Base-by-base conservation (phyloP, 116 monocot genomes). In the Papilionanthe hybrid region DNA sequence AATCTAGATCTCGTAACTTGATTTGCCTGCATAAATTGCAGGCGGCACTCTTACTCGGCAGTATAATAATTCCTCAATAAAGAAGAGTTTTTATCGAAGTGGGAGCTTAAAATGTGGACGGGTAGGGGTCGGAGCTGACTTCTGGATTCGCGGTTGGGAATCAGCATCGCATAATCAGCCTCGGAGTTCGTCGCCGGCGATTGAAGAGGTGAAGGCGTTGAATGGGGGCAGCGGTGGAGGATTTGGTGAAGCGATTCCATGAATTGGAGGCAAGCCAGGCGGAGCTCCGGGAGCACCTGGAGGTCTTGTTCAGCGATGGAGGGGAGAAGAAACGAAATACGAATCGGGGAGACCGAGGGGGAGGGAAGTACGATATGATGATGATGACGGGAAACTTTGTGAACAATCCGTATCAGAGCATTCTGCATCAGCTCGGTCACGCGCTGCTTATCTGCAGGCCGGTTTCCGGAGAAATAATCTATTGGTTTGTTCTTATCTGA, bases 381-480 rank as follows among this genome's bases (percentile, higher is more conserved):
- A 15, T n/a, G 15, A 63, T 81, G 67, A 58, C 76, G 0, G 86
- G 88, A 6, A 75, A 17, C 76, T 86, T 83, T 78, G 50, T 66
- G 19, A 57, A 58, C 20, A 68, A 67, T 11, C 83, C 83, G 22
- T 83, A 81, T 55, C 75, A 32, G 27, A 75, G 44, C 71, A 69
- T 88, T 5, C 76, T 88, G 48, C 75, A 88, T 53, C 81, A 83
- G 29, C 55, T 88, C 8, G 88, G 88, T 17, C 83, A 83, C 42
- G 88, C 86, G 13, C 29, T 88, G n/a, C 75, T 81, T 67, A 76
- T 88, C 48, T 78, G 55, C 42, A 42, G 81, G 15, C 75, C 83
- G 8, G 37, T 1, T 41, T 75, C 80, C n/a, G 83, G 83, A 66
- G 85, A 85, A 72, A 88, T 88, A 75, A 76, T 88, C 37, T 88